Conservation (phyloP, 805 yeast species). For the Blastobotrys chiropterorum region DNA sequence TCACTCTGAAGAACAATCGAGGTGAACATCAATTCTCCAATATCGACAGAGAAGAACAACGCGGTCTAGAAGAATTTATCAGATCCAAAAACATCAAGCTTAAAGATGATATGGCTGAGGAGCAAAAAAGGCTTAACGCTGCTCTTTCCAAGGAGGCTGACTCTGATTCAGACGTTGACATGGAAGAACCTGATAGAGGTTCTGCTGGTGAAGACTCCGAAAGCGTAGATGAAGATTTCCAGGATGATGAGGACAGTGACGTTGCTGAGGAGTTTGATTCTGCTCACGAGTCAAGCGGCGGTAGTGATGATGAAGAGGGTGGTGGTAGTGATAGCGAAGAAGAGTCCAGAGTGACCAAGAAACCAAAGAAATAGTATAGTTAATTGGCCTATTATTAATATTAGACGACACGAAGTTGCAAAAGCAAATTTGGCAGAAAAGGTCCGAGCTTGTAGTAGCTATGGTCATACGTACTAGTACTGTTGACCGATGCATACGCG, state of each 20-base stretch:
- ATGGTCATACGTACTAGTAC: no score
- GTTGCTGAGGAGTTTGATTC: constrained; percentile 83
- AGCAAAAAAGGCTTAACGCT: constrained; percentile 70
- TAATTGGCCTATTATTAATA: neutral
- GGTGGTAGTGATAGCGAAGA: constrained; percentile 21
- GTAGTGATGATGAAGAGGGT: constrained; percentile 24
- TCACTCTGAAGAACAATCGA: constrained; percentile 56
- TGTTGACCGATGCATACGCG: no score
- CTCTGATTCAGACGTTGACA: constrained; percentile 42
- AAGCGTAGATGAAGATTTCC: constrained; percentile 74
- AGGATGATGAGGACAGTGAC: constrained; percentile 54
- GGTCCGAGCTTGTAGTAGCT: no score
- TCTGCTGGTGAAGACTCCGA: constrained; percentile 80
- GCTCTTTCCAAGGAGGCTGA: constrained; percentile 60
- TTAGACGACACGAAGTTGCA: no score
- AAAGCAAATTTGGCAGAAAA: no score
- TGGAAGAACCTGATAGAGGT: constrained; percentile 46
- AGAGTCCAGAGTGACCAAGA: constrained; percentile 12
- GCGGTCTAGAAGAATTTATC: constrained; percentile 66
- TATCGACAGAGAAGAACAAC: constrained; percentile 85
- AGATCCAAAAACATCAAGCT: constrained; percentile 71
- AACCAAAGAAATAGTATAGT: constrained; percentile 9
- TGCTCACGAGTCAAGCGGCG: constrained; percentile 39
- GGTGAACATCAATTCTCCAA: constrained; percentile 81
- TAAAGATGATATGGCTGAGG: constrained; percentile 84